These are phyloP conservation scores for Colletotrichum navitas DNA, from an alignment of 2,329 filamentous ascomycete species.

Conservation along the genomic window DNA sequence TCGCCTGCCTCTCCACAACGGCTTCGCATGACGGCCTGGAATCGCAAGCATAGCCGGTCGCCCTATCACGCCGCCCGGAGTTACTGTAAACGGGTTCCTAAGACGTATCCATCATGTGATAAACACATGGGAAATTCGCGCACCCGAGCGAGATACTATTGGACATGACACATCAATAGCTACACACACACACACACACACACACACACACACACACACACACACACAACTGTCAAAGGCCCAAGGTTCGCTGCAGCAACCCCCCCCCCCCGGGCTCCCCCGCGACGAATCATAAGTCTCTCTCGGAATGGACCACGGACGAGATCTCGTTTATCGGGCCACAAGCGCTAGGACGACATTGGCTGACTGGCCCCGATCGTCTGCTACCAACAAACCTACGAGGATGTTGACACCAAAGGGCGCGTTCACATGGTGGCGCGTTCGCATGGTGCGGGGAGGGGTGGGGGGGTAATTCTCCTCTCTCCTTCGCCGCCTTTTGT, in stretches of 20 bases:
- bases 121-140: neutral
- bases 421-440: neutral
- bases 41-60: conserved; percentile 1
- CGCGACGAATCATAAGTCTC: neutral
- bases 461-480: neutral
- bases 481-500: neutral
- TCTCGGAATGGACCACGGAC: neutral
- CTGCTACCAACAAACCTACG: neutral
- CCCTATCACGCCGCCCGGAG: neutral
- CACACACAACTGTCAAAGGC: neutral
- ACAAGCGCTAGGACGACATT: conserved; percentile 1
- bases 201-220: neutral
- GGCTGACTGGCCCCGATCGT: neutral
- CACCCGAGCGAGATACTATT: neutral
- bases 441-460: neutral
- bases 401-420: neutral
- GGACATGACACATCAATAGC: neutral
- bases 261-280: neutral
- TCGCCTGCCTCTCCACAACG: neutral
- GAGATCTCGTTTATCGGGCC: neutral
- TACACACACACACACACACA: too few species aligned
- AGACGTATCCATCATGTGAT: neutral
- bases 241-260: neutral
- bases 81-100: conserved; percentile 1
- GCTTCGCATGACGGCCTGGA: neutral